Percentiles rank a stretch among this genome's conserved stretches.
These are phyloP conservation scores for Podaxis sp. DNA, from an alignment of 768 basidiomycete species.

Conservation along the genomic window DNA sequence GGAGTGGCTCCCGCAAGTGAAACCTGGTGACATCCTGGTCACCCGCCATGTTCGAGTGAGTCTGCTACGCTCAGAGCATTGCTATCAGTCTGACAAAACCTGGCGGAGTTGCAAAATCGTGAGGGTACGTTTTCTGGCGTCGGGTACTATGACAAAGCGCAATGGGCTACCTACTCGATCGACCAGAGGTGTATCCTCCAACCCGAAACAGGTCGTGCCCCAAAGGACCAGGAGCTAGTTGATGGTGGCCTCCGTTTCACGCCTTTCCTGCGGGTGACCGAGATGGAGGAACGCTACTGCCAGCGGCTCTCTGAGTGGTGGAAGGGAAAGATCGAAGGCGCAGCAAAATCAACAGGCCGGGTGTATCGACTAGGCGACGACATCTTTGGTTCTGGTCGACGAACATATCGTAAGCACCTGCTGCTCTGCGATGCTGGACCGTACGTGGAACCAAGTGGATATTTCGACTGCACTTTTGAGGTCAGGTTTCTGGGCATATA, in stretches of 20 bases:
- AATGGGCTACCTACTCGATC: conserved; percentile 8
- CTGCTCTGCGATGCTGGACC: conserved; percentile 53
- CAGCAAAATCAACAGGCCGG: conserved; percentile 2
- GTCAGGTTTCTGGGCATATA: conserved; percentile 29
- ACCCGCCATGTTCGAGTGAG: background rate
- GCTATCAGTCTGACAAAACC: background rate
- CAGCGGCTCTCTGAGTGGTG: conserved; percentile 12
- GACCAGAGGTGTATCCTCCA: background rate
- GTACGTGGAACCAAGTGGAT: conserved; percentile 42
- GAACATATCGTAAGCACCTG: conserved; percentile 32
- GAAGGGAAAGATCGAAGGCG: background rate
- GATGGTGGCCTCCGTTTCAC: conserved; percentile 2
- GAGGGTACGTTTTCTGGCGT: background rate
- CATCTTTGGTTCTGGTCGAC: background rate
- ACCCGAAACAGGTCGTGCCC: background rate
- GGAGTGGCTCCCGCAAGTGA: conserved; percentile 12
- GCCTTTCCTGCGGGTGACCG: conserved; percentile 1
- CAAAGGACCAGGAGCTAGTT: background rate
- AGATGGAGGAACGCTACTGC: conserved; percentile 13
- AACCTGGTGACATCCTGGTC: conserved; percentile 3
- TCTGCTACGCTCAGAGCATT: background rate
- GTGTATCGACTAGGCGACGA: background rate
- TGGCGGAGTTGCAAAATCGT: background rate
- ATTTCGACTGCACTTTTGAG: conserved; percentile 65
- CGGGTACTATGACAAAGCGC: background rate